These are phyloP conservation scores for Oehlia diaphana DNA, from an alignment of 192 early-diverging fungal genomes.

Conservation along the genomic window DNA sequence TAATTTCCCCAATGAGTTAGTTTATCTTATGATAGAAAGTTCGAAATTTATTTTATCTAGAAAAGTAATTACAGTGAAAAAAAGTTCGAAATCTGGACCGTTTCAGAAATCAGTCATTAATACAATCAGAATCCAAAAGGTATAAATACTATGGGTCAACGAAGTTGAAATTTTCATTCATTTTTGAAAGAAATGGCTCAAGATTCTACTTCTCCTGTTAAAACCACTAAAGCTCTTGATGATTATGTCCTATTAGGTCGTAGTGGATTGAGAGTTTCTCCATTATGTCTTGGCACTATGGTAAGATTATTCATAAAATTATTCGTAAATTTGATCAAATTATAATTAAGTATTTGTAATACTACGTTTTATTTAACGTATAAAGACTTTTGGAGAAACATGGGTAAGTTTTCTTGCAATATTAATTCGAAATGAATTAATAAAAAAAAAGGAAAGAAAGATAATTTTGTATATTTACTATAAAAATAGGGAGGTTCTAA, in stretches of 20 bases:
- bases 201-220: constrained; percentile 10
- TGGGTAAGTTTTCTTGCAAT: constrained; percentile 21
- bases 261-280: constrained; percentile 42
- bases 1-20: no score
- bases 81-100: no score
- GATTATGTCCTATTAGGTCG: constrained; percentile 42
- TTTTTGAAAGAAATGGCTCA: not conserved
- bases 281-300: constrained; percentile 42
- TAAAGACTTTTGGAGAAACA: constrained; percentile 40
- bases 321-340: not conserved
- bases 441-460: no score
- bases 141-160: no score
- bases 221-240: constrained; percentile 36
- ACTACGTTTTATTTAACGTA: not conserved
- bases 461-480: no score
- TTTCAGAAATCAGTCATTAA: no score
- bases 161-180: no score
- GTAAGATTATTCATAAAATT: constrained; percentile 1
- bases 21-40: no score
- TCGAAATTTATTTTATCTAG: no score
- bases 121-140: no score
- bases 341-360: no score
- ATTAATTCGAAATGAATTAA: not conserved
- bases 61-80: no score
- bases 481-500: constrained; percentile 35